Evolutionary conservation across 1,139 yeast genomes (phyloP), one percentile per base, ranked within the genome.

Genomic region (Kodamaea plutei): DNA sequence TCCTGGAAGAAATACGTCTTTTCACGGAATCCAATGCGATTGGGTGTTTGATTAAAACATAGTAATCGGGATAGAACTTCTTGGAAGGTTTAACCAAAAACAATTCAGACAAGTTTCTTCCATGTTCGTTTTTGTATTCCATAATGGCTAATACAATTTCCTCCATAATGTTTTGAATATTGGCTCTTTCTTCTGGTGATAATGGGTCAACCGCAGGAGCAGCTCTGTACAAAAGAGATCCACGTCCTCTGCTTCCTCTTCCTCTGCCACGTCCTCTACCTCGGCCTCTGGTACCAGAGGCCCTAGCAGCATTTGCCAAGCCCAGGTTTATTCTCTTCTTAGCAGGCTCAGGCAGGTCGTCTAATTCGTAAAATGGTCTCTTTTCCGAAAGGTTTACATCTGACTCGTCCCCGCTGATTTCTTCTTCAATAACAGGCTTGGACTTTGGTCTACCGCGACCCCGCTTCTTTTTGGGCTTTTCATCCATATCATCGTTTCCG

Each of bases 11-110:
- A 30, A 85, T 65, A 45, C 84, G 71, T 54, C 75, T 80, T 45
- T 68, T 71, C 33, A 88, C 68, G 16, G 71, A 68, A 40, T 81
- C 85, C 42, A 88, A 68, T 0, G 95, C 91, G 43, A 85, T 74
- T n/a, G 96, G 96, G 42, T 76, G 72, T 42, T 71, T 73, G 45
- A 89, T 88, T 38, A 88, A 60, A 35, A 79, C 72, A 53, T 85
- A 89, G 53, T 89, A 89, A 54, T 89, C 96, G 0, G 96, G 95
- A 45, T 89, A 89, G 25, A 75, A 58, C 50, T 72, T 73, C 47
- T 72, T 76, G 0, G 93, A 74, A 6, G 95, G 95, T 41, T 73
- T 77, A 4, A 71, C 74, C 53, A 79, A 53, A 48, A 83, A 83
- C 31, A 83, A 64, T 28, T 78, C 85, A 39, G 83, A 71, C 35